Evolutionary conservation across 306 rosid genomes (phyloP).

Genomic region (Pyrus pyrifolia): DNA sequence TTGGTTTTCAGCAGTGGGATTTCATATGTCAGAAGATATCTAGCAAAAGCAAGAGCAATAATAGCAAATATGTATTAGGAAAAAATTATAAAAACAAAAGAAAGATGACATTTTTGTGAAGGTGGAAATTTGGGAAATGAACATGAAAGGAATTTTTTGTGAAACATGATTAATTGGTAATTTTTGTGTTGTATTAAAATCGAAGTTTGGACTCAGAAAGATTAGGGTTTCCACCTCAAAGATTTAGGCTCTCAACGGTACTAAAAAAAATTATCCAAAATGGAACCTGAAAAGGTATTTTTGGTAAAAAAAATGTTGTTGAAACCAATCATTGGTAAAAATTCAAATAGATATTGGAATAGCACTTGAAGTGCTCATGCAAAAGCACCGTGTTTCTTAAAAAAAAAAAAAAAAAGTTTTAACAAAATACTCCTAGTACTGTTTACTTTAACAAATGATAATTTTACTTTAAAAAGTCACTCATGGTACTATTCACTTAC

Average conservation of each 20-base stretch:
- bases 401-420: too few relatives aligned
- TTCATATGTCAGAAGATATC: constrained; percentile 21
- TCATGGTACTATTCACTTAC: accelerated
- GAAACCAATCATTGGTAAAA: too few relatives aligned
- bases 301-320: too few relatives aligned
- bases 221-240: not conserved
- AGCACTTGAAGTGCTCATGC: too few relatives aligned
- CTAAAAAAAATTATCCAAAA: too few relatives aligned
- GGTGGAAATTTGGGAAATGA: not conserved
- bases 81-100: not conserved
- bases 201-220: not conserved
- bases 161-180: not conserved
- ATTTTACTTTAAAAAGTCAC: too few relatives aligned
- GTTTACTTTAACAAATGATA: accelerated
- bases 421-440: accelerated
- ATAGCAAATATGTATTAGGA: not conserved
- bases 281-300: too few relatives aligned
- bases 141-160: not conserved
- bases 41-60: not conserved
- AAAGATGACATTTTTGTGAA: not conserved
- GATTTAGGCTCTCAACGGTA: not conserved
- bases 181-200: not conserved
- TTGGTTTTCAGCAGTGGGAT: constrained; percentile 12
- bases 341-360: too few relatives aligned
- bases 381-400: too few relatives aligned